Evolutionary conservation across 2,329 filamentous ascomycete genomes (phyloP).

Genomic region (Huntiella savannae): DNA sequence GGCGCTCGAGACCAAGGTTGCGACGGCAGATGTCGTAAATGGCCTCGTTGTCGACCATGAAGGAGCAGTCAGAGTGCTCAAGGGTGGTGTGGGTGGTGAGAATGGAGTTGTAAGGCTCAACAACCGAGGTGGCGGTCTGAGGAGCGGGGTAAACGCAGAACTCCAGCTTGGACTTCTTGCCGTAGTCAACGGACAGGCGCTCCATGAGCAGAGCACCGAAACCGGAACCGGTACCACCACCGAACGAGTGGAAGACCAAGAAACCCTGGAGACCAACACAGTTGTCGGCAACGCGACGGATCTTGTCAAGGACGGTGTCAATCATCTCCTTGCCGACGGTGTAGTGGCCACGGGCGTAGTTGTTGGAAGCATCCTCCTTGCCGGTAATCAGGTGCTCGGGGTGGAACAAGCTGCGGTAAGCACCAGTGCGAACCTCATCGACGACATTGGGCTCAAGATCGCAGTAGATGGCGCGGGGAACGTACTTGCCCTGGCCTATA

Average conservation of each 20-base stretch:
- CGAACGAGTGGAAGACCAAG: constrained; percentile 99
- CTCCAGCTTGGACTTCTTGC: constrained; percentile 99
- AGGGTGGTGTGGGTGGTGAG: constrained; percentile 97
- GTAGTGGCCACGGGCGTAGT: constrained; percentile 99
- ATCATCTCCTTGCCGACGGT: constrained; percentile 99
- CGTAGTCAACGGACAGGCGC: constrained; percentile 94
- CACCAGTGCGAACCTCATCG: constrained; percentile 94
- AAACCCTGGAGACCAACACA: constrained; percentile 97
- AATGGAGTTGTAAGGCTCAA: constrained; percentile 99
- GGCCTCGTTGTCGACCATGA: constrained; percentile 99
- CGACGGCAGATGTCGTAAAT: constrained; percentile 99
- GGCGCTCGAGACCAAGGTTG: constrained; percentile 91
- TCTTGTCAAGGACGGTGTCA: constrained; percentile 92
- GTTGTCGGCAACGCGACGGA: constrained; percentile 93
- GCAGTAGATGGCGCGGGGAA: constrained; percentile 96
- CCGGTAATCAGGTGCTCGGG: constrained; percentile 99
- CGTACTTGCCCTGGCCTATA: constrained; percentile 91
- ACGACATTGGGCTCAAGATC: constrained; percentile 99
- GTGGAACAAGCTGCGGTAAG: constrained; percentile 95
- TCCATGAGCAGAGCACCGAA: constrained; percentile 98
- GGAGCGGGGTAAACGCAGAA: constrained; percentile 98
- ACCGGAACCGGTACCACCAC: constrained; percentile 94
- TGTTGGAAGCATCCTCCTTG: constrained; percentile 99
- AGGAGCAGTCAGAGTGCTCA: constrained; percentile 98
- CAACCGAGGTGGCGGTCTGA: constrained; percentile 89